These are phyloP conservation scores for Lasiosphaeria hispida DNA, from an alignment of 495 filamentous ascomycete species.

Conservation along the genomic window DNA sequence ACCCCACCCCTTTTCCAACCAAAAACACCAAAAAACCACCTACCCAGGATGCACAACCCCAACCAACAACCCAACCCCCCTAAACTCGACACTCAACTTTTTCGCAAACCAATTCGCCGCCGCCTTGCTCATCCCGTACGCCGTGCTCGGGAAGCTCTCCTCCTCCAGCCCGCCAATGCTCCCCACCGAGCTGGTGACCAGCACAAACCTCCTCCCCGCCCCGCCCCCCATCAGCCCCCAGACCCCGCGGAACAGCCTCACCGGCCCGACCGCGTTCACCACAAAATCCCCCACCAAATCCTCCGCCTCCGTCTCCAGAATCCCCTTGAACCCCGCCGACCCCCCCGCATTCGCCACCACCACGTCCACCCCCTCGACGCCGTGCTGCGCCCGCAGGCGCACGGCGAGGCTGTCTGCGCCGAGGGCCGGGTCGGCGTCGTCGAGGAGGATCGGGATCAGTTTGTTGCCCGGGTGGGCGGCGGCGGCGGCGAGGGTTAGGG, in stretches of 20 bases:
- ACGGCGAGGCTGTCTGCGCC: conserved; percentile 26
- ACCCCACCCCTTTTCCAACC: not conserved
- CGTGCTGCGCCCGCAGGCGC: conserved; percentile 18
- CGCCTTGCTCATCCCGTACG: conserved; percentile 32
- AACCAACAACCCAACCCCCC: conserved; percentile 21
- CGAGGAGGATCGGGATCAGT: conserved; percentile 35
- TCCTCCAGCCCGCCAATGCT: conserved; percentile 30
- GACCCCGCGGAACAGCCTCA: conserved; percentile 29
- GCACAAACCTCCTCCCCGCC: conserved; percentile 28
- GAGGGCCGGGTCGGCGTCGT: conserved; percentile 29
- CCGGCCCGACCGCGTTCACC: conserved; percentile 32
- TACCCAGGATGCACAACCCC: conserved; percentile 34
- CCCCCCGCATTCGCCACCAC: conserved; percentile 53
- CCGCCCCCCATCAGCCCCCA: conserved; percentile 26
- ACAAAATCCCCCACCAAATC: conserved; percentile 25
- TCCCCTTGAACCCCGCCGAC: conserved; percentile 17
- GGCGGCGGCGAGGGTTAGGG: conserved; percentile 31
- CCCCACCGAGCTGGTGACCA: conserved; percentile 32
- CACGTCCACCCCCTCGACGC: conserved; percentile 44
- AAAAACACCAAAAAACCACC: conserved; percentile 5
- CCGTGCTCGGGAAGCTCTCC: conserved; percentile 21
- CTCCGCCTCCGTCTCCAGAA: conserved; percentile 13
- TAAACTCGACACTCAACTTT: conserved; percentile 25
- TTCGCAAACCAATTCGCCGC: conserved; percentile 27
- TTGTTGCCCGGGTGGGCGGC: conserved; percentile 32